Conservation (phyloP, 495 filamentous ascomycete genomes). For the Talaromyces wortmannii region DNA sequence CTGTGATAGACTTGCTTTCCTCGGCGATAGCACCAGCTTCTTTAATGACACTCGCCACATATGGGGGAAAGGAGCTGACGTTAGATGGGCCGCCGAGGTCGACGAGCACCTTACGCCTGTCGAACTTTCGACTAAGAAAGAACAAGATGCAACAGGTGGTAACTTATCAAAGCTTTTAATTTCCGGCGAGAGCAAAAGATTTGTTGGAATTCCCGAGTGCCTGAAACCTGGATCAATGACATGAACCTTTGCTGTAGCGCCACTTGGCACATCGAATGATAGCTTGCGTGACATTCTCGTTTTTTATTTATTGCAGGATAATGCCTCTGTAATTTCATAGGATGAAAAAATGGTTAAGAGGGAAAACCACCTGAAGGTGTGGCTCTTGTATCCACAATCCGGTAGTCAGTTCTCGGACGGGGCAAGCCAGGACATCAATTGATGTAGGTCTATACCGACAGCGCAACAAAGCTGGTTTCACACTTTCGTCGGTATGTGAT, state of each 20-base stretch:
- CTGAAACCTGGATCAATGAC: conserved; percentile 46
- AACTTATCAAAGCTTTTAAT: conserved; percentile 35
- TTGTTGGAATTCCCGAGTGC: conserved; percentile 21
- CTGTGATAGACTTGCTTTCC: conserved; percentile 40
- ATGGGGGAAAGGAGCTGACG: conserved; percentile 33
- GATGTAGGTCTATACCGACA: too few relatives aligned
- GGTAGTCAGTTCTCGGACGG: too few relatives aligned
- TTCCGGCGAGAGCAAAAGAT: conserved; percentile 30
- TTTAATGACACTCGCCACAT: conserved; percentile 15
- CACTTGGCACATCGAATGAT: neutral
- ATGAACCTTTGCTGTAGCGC: conserved; percentile 22
- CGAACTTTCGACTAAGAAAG: conserved; percentile 49
- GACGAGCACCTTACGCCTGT: conserved; percentile 43
- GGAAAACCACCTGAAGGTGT: too few relatives aligned
- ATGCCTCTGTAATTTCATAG: too few relatives aligned
- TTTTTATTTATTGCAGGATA: too few relatives aligned
- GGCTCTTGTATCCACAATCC: too few relatives aligned
- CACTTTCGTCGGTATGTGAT: too few relatives aligned
- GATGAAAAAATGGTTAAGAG: too few relatives aligned
- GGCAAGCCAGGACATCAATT: too few relatives aligned
- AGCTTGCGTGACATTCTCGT: too few relatives aligned
- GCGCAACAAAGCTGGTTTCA: too few relatives aligned
- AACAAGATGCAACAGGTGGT: conserved; percentile 31
- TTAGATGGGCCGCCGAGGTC: conserved; percentile 54
- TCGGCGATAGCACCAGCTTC: conserved; percentile 15